Percentiles rank a stretch among this genome's conserved stretches.
Conservation (phyloP, 1,139 yeast genomes). For the Wickerhamomyces sp. region DNA sequence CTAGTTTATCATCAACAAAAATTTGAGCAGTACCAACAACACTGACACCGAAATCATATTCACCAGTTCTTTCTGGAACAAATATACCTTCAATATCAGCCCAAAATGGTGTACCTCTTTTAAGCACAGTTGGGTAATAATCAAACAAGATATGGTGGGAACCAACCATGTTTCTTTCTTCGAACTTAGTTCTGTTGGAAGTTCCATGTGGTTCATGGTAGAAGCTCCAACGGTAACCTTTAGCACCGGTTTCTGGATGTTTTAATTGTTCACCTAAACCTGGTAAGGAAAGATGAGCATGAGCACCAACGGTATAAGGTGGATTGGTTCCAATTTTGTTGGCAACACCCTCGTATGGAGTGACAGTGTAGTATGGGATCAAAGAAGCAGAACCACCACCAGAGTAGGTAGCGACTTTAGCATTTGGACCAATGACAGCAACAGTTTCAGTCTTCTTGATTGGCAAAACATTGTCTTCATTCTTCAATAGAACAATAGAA, state of each 20-base stretch:
- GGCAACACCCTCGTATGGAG: conserved; percentile 41
- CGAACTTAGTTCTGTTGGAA: conserved; percentile 34
- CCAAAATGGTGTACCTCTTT: conserved; percentile 30
- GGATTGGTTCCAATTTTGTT: conserved; percentile 28
- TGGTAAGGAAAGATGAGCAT: conserved; percentile 30
- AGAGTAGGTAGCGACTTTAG: conserved; percentile 36
- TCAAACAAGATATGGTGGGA: conserved; percentile 44
- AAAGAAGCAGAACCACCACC: conserved; percentile 55
- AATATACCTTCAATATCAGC: conserved; percentile 43
- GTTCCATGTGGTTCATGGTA: conserved; percentile 35
- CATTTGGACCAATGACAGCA: conserved; percentile 51
- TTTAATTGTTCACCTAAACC: conserved; percentile 26
- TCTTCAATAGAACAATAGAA: conserved; percentile 49
- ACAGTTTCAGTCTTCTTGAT: conserved; percentile 34
- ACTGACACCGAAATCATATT: conserved; percentile 46
- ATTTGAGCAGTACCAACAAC: conserved; percentile 50
- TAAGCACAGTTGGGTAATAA: conserved; percentile 33
- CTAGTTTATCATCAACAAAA: conserved; percentile 44
- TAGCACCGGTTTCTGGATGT: conserved; percentile 33
- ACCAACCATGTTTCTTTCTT: conserved; percentile 29
- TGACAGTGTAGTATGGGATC: conserved; percentile 39
- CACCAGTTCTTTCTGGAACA: conserved; percentile 42
- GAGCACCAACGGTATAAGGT: conserved; percentile 33
- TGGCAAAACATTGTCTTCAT: conserved; percentile 41
- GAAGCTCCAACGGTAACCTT: conserved; percentile 39